Base-by-base conservation (phyloP, 768 basidiomycete species). In the Tricholoma furcatifolium region DNA sequence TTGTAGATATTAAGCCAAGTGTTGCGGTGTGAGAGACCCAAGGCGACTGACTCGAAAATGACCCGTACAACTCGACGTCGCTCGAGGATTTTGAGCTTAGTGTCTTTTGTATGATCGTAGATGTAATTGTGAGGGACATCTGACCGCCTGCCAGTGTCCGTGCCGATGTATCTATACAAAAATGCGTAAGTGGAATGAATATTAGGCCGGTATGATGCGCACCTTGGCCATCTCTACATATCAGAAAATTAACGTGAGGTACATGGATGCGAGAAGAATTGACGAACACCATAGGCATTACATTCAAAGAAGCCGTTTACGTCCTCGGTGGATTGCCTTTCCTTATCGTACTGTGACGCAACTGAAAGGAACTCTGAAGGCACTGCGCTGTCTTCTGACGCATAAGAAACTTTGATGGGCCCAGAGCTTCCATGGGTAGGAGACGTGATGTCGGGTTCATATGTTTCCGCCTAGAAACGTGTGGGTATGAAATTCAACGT, bases 191-290 rank as follows among this genome's bases (percentile, higher is more conserved):
- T 21, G 14, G 3, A 30, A 1, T 7, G n/a, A 20, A 23, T 21
- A n/a, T 1, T 11, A 21, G 4, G 12, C 24, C 14, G 14, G 30
- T 10, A 17, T 20, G 12, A 34, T 20, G 3, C 72, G 56, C 52
- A 83, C 83, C 76, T 82, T 44, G 70, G 71, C 80, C 81, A 84
- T 64, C 74, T 68, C 83, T 85, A 51, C 8, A 47, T 3, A 23
- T 47, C 14, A 17, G 27, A 12, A 20, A 15, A 23, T 52, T 24
- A 46, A 6, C 4, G n/a, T 21, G 2, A 20, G 4, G 11, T 36
- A 12, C 27, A 17, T 31, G n/a, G 2, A 30, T 3, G n/a, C 12
- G 38, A 12, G 9, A 18, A n/a, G 14, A 5, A 24, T n/a, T 1
- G 6, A 68, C 77, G 54, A 48, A 82, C 82, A 4, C 73, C 78